Evolutionary conservation across 768 basidiomycete genomes (phyloP).

Genomic region (Pilatotrama ljubarskyi): DNA sequence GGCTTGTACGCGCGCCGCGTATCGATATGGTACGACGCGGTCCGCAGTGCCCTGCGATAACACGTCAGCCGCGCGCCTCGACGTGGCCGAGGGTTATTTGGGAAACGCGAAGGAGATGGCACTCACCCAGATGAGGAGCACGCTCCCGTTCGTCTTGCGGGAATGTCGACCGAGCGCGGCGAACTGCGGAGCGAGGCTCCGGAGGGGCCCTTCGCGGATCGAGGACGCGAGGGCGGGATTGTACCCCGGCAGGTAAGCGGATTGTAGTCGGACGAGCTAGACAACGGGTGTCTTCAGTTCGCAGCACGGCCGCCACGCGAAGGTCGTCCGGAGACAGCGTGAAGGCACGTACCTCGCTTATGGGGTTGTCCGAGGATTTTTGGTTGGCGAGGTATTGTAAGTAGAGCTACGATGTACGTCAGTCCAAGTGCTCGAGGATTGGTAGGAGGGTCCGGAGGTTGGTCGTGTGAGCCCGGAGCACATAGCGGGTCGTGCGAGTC

Average conservation of each 20-base stretch:
- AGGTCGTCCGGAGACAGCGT: too few relatives aligned
- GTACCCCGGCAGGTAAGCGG: slow-evolving; percentile 72
- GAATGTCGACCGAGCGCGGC: slow-evolving; percentile 38
- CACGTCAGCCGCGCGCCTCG: not conserved
- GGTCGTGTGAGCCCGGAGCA: too few relatives aligned
- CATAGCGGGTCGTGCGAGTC: too few relatives aligned
- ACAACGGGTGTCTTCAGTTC: not conserved
- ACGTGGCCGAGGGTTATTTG: not conserved
- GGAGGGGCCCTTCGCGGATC: slow-evolving; percentile 69
- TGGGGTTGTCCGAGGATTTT: slow-evolving; percentile 28
- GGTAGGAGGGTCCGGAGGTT: not conserved
- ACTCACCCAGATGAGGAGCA: slow-evolving; percentile 67
- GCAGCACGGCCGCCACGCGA: too few relatives aligned
- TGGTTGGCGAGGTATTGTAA: slow-evolving; percentile 35
- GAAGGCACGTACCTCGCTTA: slow-evolving; percentile 29
- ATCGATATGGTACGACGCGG: slow-evolving; percentile 54
- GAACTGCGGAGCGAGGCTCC: slow-evolving; percentile 59
- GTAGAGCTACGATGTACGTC: slow-evolving; percentile 29
- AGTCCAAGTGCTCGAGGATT: not conserved
- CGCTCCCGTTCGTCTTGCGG: slow-evolving; percentile 45
- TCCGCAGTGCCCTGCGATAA: slow-evolving; percentile 56
- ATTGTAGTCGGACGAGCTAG: slow-evolving; percentile 75
- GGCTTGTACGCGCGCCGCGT: slow-evolving; percentile 47
- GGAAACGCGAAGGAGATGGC: not conserved
- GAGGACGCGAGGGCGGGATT: slow-evolving; percentile 78